phyloP scores from a whole-genome alignment of 78 protist genomes.

The Pelomyxa schiedti region DNA sequence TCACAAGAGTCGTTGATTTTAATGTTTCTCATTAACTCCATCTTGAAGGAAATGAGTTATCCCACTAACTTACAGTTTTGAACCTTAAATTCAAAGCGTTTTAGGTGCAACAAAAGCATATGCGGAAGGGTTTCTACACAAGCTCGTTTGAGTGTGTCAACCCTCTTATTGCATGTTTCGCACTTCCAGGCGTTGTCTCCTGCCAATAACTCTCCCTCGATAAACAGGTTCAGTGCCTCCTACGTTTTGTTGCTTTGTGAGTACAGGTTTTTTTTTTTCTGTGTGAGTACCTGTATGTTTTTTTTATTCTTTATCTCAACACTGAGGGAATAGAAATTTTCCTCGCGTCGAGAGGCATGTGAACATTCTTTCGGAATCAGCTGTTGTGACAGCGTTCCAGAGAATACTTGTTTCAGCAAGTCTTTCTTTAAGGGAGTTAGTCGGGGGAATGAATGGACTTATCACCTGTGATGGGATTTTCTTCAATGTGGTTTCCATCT shows the following conservation, averaged over 20 bases:
- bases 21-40: constrained; percentile 45
- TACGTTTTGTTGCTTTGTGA: too few relatives aligned
- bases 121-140: constrained; percentile 36
- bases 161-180: constrained; percentile 32
- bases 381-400: constrained; percentile 44
- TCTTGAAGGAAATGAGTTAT: constrained; percentile 2
- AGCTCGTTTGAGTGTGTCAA: constrained; percentile 41
- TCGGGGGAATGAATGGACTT: background rate
- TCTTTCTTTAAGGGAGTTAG: too few relatives aligned
- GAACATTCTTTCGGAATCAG: constrained; percentile 36
- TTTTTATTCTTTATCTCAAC: constrained; percentile 63
- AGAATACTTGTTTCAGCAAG: background rate
- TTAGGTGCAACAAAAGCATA: constrained; percentile 42
- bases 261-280: too few relatives aligned
- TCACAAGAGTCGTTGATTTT: constrained; percentile 58
- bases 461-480: background rate
- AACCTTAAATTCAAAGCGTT: constrained; percentile 27
- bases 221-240: constrained; percentile 51
- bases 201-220: constrained; percentile 71
- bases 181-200: constrained; percentile 86
- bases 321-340: constrained; percentile 50
- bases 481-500: constrained; percentile 43
- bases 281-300: too few relatives aligned
- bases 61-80: background rate
- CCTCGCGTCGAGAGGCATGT: constrained; percentile 53